Conservation (phyloP, 768 basidiomycete species). For the Auricularia cornea region DNA sequence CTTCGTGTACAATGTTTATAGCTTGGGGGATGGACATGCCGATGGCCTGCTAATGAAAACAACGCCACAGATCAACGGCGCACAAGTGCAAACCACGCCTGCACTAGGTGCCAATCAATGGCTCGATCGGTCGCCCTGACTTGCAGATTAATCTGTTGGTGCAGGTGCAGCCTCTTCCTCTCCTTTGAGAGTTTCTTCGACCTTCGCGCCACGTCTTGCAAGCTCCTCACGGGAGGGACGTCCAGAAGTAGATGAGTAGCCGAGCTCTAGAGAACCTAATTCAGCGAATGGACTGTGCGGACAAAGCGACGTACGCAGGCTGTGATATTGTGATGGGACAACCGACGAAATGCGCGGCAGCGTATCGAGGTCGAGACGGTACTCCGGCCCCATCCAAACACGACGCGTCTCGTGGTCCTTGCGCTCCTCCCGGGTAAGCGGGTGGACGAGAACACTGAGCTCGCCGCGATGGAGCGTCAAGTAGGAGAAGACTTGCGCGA, state of each 20-base stretch:
- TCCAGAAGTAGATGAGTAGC: too few species aligned
- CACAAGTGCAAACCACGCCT: too few species aligned
- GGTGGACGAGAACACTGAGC: constrained; percentile 67
- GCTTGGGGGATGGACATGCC: too few species aligned
- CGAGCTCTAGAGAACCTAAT: too few species aligned
- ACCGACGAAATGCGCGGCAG: constrained; percentile 45
- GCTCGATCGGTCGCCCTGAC: too few species aligned
- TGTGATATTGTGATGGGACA: constrained; percentile 61
- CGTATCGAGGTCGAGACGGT: constrained; percentile 52
- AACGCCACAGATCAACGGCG: too few species aligned
- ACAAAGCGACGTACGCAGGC: constrained; percentile 43
- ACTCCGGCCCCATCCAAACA: constrained; percentile 69
- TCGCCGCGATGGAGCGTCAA: constrained; percentile 57
- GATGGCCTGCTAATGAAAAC: too few species aligned
- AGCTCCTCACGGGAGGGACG: too few species aligned
- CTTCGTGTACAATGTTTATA: too few species aligned
- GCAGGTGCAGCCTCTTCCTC: constrained; percentile 68
- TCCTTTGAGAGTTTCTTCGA: constrained; percentile 47
- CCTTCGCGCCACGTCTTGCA: constrained; percentile 34
- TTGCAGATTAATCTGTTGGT: constrained; percentile 27
- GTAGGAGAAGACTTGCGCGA: constrained; percentile 69
- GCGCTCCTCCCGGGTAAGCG: constrained; percentile 53
- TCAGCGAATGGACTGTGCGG: neutral
- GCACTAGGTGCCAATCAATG: too few species aligned
- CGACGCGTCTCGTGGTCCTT: constrained; percentile 65